phyloP scores from a whole-genome alignment of 495 filamentous ascomycete species.

The Sporormia fimetaria region DNA sequence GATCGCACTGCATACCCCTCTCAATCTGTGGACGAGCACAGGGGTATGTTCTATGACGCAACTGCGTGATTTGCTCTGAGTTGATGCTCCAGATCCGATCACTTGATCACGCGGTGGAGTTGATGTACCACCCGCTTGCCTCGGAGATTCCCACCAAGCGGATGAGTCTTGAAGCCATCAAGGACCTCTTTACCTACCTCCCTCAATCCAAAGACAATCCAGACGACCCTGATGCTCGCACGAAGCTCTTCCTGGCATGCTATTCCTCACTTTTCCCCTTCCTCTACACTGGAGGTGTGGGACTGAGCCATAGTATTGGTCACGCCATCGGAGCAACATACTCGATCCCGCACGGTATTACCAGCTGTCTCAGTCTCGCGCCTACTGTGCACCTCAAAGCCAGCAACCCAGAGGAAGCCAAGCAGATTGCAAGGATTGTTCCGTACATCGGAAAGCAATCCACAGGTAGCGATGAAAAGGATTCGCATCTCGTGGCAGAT shows the following conservation, averaged over 20 bases:
- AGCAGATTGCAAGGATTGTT: slow-evolving; percentile 25
- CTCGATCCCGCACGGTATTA: slow-evolving; percentile 26
- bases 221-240: slow-evolving; percentile 15
- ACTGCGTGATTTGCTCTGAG: background rate
- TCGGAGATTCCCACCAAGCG: slow-evolving; percentile 26
- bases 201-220: slow-evolving; percentile 22
- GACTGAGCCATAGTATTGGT: slow-evolving; percentile 26
- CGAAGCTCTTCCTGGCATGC: slow-evolving; percentile 23
- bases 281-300: slow-evolving; percentile 23
- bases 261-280: slow-evolving; percentile 21
- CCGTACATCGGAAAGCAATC: slow-evolving; percentile 22
- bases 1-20: slow-evolving; percentile 23
- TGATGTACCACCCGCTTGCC: slow-evolving; percentile 26
- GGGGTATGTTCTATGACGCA: slow-evolving; percentile 9
- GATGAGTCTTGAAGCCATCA: slow-evolving; percentile 21
- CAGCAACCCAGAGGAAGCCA: slow-evolving; percentile 21
- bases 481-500: slow-evolving; percentile 22
- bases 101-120: slow-evolving; percentile 27
- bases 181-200: slow-evolving; percentile 23
- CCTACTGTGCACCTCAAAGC: slow-evolving; percentile 26
- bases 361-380: slow-evolving; percentile 26
- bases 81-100: slow-evolving; percentile 15
- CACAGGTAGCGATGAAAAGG: slow-evolving; percentile 19
- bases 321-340: slow-evolving; percentile 27
- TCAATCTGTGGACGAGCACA: slow-evolving; percentile 25